These are phyloP conservation scores for Coriolopsis trogii DNA, from an alignment of 1,284 basidiomycete genomes.

Conservation along the genomic window DNA sequence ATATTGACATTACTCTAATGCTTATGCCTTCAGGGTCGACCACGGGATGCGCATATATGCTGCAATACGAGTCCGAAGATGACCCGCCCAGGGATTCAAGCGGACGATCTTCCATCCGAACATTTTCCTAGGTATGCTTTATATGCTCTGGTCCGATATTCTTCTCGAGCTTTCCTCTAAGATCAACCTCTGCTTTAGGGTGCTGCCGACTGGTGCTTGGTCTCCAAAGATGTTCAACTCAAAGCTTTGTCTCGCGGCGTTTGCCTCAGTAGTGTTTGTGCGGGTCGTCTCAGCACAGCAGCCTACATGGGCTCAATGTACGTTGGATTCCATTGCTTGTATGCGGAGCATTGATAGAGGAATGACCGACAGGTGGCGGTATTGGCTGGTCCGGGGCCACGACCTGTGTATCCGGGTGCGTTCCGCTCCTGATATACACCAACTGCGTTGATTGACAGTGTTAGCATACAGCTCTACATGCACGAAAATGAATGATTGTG, in stretches of 20 bases:
- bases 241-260: conserved; percentile 13
- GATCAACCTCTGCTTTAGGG: too few relatives aligned
- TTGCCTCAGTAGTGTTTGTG: conserved; percentile 21
- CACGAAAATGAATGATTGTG: conserved; percentile 42
- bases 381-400: conserved; percentile 44
- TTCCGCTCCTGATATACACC: conserved; percentile 20
- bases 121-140: too few relatives aligned
- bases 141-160: too few relatives aligned
- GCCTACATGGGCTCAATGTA: conserved; percentile 31
- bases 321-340: not conserved
- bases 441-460: not conserved
- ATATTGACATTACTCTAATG: too few relatives aligned
- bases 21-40: too few relatives aligned
- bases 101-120: too few relatives aligned
- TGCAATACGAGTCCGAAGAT: too few relatives aligned
- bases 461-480: conserved; percentile 35
- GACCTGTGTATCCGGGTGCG: conserved; percentile 43
- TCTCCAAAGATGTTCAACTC: conserved; percentile 17
- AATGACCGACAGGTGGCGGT: conserved; percentile 37
- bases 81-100: too few relatives aligned
- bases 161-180: too few relatives aligned
- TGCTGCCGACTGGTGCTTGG: too few relatives aligned
- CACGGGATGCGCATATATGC: too few relatives aligned
- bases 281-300: conserved; percentile 24
- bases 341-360: not conserved